Base-by-base conservation (phyloP, 139 green algal genomes). In the Chlorella sp. region DNA sequence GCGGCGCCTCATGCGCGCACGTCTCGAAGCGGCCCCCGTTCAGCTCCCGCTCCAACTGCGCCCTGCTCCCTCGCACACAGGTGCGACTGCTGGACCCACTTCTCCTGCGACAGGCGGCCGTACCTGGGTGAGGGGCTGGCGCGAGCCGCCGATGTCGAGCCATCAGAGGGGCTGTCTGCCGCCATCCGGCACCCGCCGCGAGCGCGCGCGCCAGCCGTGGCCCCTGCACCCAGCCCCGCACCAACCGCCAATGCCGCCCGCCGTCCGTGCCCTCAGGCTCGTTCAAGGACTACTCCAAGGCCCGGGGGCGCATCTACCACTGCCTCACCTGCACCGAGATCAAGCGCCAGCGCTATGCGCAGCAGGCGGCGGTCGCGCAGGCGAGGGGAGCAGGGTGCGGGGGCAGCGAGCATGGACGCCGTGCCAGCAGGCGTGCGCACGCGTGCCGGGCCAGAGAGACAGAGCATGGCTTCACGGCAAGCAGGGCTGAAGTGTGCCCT, bases 81-180 rank as follows among this genome's bases (percentile, higher is more conserved):
- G 27, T 93, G 88, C 79, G 77, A 90, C 67, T 59, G 48, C 67
- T 92, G 87, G 87, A 79, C 87, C 61, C 88, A 93, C 82, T 90
- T 91, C 45, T 80, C 61, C 4, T 93, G 88, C 72, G 88, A 93
- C 66, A 62, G 67, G 59, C 81, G 88, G 14, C 65, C 77, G 5
- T 61, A 77, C 36, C 69, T 87, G 2, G 73, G 73, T 79, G 73
- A 35, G 71, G 23, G 25, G 12, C 25, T 12, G 1, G 56, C 19
- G 27, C 56, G 12, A 36, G 56, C 27, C 12, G 25, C 27, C 1
- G 21, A 58, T 64, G 56, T 12, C 25, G 27, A 36, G 56, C 56
- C 56, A 23, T 36, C 12, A 2, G 56, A 64, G 12, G 56, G 12
- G 25, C 1, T 23, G n/a, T 64, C 14, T 64, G 56, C 12, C 1